These are phyloP conservation scores for Hypoxylon sp. DNA, from an alignment of 2,329 filamentous ascomycete genomes.

Conservation along the genomic window DNA sequence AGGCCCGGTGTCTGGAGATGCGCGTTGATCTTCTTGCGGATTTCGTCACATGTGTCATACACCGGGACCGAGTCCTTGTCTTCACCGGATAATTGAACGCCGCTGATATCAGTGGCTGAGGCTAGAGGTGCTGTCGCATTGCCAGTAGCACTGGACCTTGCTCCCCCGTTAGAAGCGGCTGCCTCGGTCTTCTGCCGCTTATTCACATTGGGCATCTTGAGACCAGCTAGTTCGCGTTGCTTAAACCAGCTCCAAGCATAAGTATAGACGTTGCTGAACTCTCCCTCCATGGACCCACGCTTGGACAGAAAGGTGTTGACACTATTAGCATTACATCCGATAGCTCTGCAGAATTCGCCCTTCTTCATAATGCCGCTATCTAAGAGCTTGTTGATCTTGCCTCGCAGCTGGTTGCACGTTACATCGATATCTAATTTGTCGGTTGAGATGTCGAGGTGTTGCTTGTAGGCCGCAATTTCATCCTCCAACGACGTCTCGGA, in stretches of 20 bases:
- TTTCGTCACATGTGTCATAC: conserved; percentile 69
- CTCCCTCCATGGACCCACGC: conserved; percentile 36
- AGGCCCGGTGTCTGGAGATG: conserved; percentile 61
- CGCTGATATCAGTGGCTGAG: conserved; percentile 52
- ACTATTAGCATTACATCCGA: conserved; percentile 17
- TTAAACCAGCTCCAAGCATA: conserved; percentile 45
- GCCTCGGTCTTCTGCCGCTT: conserved; percentile 43
- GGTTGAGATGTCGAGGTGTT: conserved; percentile 41
- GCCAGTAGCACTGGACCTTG: not conserved
- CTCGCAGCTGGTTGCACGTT: conserved; percentile 38
- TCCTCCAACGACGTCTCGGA: conserved; percentile 44
- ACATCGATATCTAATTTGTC: conserved; percentile 25
- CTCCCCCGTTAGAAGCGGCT: not conserved
- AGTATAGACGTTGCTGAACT: conserved; percentile 24
- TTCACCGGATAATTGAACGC: conserved; percentile 59
- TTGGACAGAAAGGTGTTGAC: conserved; percentile 39
- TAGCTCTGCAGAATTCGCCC: conserved; percentile 42
- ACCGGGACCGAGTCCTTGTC: conserved; percentile 59
- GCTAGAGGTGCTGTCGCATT: conserved; percentile 11
- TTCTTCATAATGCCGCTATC: conserved; percentile 46
- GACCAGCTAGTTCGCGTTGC: conserved; percentile 42
- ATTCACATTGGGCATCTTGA: conserved; percentile 47
- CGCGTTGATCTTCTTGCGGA: conserved; percentile 67
- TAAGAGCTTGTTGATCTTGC: conserved; percentile 43
- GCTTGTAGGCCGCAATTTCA: conserved; percentile 48